phyloP scores from a whole-genome alignment of 345 rosid genomes.

The Pistacia atlantica region DNA sequence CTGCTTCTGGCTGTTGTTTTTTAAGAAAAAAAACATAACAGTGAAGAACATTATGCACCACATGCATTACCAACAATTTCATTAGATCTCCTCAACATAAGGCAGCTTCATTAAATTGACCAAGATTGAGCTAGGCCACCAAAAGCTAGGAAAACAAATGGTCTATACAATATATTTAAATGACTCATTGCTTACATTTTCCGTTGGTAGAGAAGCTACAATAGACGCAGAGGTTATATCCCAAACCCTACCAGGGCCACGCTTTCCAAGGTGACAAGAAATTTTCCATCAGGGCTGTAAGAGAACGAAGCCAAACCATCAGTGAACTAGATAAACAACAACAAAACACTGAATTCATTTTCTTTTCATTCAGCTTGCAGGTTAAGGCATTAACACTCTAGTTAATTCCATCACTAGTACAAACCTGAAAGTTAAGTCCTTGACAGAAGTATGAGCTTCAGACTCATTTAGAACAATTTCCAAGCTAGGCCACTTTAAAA shows the following conservation, averaged over 20 bases:
- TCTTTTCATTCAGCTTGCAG: too few species aligned
- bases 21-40: neutral
- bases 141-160: constrained; percentile 4
- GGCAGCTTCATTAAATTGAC: neutral
- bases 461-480: too few species aligned
- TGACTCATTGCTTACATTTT: constrained; percentile 48
- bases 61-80: neutral
- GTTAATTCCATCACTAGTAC: too few species aligned
- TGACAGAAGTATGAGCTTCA: constrained; percentile 8
- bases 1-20: too few species aligned
- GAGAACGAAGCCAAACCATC: constrained; percentile 3
- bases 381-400: too few species aligned
- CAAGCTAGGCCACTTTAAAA: too few species aligned
- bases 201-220: constrained; percentile 65
- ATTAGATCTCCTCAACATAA: too few species aligned
- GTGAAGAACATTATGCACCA: neutral
- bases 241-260: constrained; percentile 88
- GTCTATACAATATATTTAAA: neutral
- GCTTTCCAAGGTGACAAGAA: constrained; percentile 68
- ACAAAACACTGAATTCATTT: too few species aligned
- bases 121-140: neutral
- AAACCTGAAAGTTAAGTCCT: too few species aligned
- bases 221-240: constrained; percentile 57
- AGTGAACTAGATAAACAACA: too few species aligned
- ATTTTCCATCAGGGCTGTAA: constrained; percentile 81